Base-by-base conservation (phyloP, 306 rosid species). In the Trichosanthes truncata region DNA sequence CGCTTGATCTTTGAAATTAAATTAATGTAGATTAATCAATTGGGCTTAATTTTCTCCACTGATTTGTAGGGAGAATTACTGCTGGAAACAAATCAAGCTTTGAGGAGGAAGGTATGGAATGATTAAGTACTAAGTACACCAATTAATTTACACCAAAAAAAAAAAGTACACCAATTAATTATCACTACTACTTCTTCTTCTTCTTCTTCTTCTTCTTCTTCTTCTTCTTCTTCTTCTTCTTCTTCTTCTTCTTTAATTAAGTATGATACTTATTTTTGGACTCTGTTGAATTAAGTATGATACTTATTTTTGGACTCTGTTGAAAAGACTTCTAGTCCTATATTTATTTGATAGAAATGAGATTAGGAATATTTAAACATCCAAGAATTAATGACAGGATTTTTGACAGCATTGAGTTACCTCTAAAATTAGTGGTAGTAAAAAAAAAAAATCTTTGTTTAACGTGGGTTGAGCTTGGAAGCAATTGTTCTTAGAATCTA, bases 31-130 rank as follows among this genome's bases (percentile, higher is more conserved):
- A 9, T 77, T 61, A 17, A 29, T 33, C 12, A 63, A 60, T 3
- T 9, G 35, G 9, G 20, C n/a, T 57, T 57, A 23, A 9, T 31
- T 5, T 67, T 68, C 35, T 40, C 33, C 33, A 40, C 0, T 38
- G 12, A 67, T 60, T n/a, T 69, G 72, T 85, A 93, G 96, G 97
- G 90, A 81, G 88, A 84, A 35, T 76, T 81, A 83, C 89, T 93
- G 18, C 56, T 89, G 80, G 93, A 93, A 83, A 81, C 89, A 35
- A 89, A 93, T 62, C 78, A 83, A 61, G 79, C 79, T 66, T 82
- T 93, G 73, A 85, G 81, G 84, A 87, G 55, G 68, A 89, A 89
- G 96, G 97, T 90, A 87, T 38, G 2, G 7, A 33, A 31, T 14
- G 2, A 33, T 29, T 23, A 62, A 43, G 48, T 9, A 56, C 9